A percentile compares a stretch with the other conserved stretches of the same genome.
Evolutionary conservation across 75 land plant genomes (phyloP).

Genomic region (Selaginella moellendorffii): DNA sequence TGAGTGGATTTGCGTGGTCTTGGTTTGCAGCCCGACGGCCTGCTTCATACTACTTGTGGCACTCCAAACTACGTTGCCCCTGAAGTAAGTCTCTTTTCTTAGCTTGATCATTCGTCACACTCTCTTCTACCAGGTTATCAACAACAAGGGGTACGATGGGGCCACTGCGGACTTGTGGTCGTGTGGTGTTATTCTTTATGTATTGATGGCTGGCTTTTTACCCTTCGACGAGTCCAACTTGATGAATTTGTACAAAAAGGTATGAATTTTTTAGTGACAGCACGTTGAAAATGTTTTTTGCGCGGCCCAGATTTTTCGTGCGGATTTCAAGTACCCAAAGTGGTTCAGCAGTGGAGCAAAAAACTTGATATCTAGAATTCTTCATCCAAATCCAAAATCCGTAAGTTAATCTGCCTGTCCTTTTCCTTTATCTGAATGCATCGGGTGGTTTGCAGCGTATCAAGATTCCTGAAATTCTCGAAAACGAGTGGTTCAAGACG

Average conservation of each 20-base stretch:
- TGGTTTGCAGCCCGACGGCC: background rate
- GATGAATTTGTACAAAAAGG: background rate
- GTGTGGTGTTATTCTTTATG: background rate
- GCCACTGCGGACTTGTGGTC: background rate
- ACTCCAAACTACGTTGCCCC: background rate
- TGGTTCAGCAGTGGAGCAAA: slow-evolving; percentile 34
- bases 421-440: too few species aligned
- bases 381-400: slow-evolving; percentile 26
- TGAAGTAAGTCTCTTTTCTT: background rate
- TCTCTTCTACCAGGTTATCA: background rate
- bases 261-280: background rate
- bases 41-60: background rate
- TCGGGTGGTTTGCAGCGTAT: slow-evolving; percentile 5
- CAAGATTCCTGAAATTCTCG: background rate
- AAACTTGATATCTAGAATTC: slow-evolving; percentile 28
- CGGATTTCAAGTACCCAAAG: slow-evolving; percentile 27
- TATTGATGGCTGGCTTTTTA: background rate
- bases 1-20: background rate
- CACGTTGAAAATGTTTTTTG: too few species aligned
- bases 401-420: slow-evolving; percentile 25
- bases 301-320: slow-evolving; percentile 29
- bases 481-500: slow-evolving; percentile 5
- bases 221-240: background rate
- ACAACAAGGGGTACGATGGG: background rate
- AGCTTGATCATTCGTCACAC: background rate